Evolutionary conservation across 345 rosid genomes (phyloP), one percentile per base, ranked within the genome.

Genomic region (Bruguiera sexangula): DNA sequence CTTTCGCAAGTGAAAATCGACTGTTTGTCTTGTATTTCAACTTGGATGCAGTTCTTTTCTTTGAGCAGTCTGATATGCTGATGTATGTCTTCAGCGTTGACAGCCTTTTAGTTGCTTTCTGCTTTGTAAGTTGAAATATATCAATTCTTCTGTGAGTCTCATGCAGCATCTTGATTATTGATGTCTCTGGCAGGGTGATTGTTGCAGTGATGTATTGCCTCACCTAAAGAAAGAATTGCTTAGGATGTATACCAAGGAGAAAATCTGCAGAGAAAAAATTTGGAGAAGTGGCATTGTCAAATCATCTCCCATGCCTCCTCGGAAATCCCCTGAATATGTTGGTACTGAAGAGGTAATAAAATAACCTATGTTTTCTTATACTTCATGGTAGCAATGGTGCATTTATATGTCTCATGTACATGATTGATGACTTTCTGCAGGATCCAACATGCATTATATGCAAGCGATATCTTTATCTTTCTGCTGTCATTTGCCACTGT

Each of bases 381-480:
- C 2, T 56, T 56, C 18, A 24, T 10, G 60, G 31, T 24, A 43
- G 18, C 1, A 43, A 11, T 39, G 46, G 10, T 39, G 15, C 46
- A 39, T 9, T 39, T 39, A 39, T 39, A 10, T 39, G 15, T 39
- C 15, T 11, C 4, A 15, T 11, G 0, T 39, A 55, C 13, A 22
- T 9, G 29, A 21, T 8, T 56, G n/a, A 24, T n/a, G 13, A 10
- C 11, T 56, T 24, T 27, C 29, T 24, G 60, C 78, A 94, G 97
- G 97, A 91, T 85, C 88, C 87, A 75, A 84, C 87, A 39, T 94
- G 98, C 81, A 74, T 91, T 69, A 94, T 94, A 70, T 94, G 98
- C 80, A 88, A 81, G 81, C 97, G 91, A 75, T 87, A 82, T 87
- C 89, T 94, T 69, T 87, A 86, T 81, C 95, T 94, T 63, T 91